Conservation (phyloP, 176 grass and related monocot genomes). For the Zea mays region Zm-B73-REFERENCE-NAM-5.0 NC_050101.1:179649001-179649500, state of each 20-base stretch:
- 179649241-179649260: constrained; percentile 74
- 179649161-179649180: constrained; percentile 77
- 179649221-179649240: constrained; percentile 74
- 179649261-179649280: constrained; percentile 70
- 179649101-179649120: too few relatives aligned
- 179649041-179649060: too few relatives aligned
- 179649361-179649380: too few relatives aligned
- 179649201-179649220: constrained; percentile 67
- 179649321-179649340: too few relatives aligned
- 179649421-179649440: too few relatives aligned
- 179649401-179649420: too few relatives aligned
- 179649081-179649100: too few relatives aligned
- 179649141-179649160: constrained; percentile 92
- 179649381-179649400: too few relatives aligned
- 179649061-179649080: too few relatives aligned
- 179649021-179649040: constrained; percentile 86
- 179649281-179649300: constrained; percentile 81
- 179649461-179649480: constrained; percentile 40
- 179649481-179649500: constrained; percentile 43
- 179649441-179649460: too few relatives aligned
- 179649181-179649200: constrained; percentile 79
- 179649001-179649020: constrained; percentile 94
- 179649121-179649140: too few relatives aligned
- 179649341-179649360: too few relatives aligned
- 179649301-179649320: constrained; percentile 81